Evolutionary conservation across 192 early-diverging fungal species (phyloP).

Genomic region (Podila epigama): DNA sequence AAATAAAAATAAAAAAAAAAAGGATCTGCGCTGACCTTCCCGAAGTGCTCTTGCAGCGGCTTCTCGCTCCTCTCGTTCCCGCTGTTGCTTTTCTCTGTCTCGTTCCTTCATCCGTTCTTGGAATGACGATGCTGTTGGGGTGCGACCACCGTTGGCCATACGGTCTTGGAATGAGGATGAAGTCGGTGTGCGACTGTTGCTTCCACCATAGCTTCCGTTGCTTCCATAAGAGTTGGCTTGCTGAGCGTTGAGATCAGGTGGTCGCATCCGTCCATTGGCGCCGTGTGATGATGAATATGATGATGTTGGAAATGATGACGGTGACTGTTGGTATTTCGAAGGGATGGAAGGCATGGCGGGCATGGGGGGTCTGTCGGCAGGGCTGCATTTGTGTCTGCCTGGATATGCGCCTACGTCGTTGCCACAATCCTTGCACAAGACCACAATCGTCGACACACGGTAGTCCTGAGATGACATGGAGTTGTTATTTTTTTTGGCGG

Average conservation of each 20-base stretch:
- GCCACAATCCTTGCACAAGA: conserved; percentile 69
- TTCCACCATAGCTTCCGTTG: conserved; percentile 1
- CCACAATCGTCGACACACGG: conserved; percentile 60
- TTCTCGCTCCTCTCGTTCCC: conserved; percentile 40
- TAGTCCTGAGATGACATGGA: conserved; percentile 56
- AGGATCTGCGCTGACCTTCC: conserved; percentile 14
- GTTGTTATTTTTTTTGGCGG: background rate
- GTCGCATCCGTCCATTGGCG: conserved; percentile 3
- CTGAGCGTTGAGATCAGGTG: conserved; percentile 22
- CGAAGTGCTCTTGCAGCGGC: conserved; percentile 22
- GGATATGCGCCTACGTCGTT: conserved; percentile 70
- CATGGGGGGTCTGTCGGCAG: conserved; percentile 26
- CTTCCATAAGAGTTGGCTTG: background rate
- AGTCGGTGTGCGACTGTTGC: conserved; percentile 14
- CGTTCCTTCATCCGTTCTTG: conserved; percentile 44
- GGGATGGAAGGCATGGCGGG: conserved; percentile 47
- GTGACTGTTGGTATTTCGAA: conserved; percentile 22
- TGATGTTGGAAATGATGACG: conserved; percentile 19
- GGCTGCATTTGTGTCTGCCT: conserved; percentile 55
- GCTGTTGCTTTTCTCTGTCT: conserved; percentile 38
- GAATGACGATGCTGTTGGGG: conserved; percentile 25
- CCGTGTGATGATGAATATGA: background rate
- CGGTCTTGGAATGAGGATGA: conserved; percentile 29
- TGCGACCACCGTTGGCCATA: conserved; percentile 3
- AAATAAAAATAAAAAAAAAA: background rate